phyloP scores from a whole-genome alignment of 768 basidiomycete species.

The Lactifluus hygrophoroides region DNA sequence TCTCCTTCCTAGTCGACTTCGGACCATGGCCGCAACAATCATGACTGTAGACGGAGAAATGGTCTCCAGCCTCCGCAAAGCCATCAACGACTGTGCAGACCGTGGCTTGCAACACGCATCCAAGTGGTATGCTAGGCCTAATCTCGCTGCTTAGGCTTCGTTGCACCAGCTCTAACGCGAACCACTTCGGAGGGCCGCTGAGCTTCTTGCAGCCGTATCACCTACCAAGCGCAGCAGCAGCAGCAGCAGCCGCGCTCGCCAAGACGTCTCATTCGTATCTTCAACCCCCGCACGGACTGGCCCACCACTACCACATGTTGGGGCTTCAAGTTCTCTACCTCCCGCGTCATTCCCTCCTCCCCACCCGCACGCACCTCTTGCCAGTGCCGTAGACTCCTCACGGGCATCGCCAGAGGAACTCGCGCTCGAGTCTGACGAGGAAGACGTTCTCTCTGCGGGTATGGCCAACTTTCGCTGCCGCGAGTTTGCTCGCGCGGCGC shows the following conservation, averaged over 20 bases:
- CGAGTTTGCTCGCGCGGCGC: constrained; percentile 68
- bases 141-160: not conserved
- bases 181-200: constrained; percentile 52
- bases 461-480: constrained; percentile 65
- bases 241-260: constrained; percentile 20
- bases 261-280: constrained; percentile 38
- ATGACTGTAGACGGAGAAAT: constrained; percentile 39
- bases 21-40: constrained; percentile 7
- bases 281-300: constrained; percentile 45
- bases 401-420: constrained; percentile 5
- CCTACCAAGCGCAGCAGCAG: constrained; percentile 35
- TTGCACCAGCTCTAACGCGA: not conserved
- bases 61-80: constrained; percentile 47
- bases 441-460: constrained; percentile 65
- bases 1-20: no score
- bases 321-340: constrained; percentile 15
- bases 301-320: not conserved
- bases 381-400: constrained; percentile 12
- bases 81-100: constrained; percentile 66
- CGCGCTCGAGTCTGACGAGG: constrained; percentile 49
- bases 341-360: constrained; percentile 11
- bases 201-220: constrained; percentile 58
- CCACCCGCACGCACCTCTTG: constrained; percentile 12
- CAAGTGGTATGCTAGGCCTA: constrained; percentile 52
- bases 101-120: constrained; percentile 61